Percentiles rank a stretch among this genome's conserved stretches.
These are phyloP conservation scores for Carex arenaria DNA, from an alignment of 202 grass and related monocot genomes.

Conservation along the genomic window DNA sequence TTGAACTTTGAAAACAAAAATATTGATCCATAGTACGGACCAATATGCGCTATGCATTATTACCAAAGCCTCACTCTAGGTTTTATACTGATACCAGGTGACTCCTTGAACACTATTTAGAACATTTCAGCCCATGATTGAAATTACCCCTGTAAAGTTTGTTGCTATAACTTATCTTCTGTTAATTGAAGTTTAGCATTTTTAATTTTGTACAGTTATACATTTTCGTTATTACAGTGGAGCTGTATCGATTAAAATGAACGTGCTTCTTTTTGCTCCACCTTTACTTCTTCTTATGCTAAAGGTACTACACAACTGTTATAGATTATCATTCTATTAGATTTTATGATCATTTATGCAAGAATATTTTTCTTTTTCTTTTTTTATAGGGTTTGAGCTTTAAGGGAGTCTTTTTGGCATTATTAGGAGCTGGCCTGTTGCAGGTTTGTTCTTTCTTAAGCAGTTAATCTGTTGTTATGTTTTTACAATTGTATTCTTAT, in stretches of 20 bases:
- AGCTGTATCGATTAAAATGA: constrained; percentile 94
- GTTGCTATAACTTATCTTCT: constrained; percentile 19
- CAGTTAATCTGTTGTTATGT: neutral
- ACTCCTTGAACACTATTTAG: neutral
- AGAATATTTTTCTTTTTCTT: constrained; percentile 24
- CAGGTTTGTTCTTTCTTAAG: constrained; percentile 49
- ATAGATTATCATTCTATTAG: constrained; percentile 12
- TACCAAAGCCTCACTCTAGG: neutral
- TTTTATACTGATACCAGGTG: constrained; percentile 2
- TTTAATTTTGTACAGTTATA: constrained; percentile 14
- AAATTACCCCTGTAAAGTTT: neutral
- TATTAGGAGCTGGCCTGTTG: constrained; percentile 63
- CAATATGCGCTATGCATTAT: too few species aligned
- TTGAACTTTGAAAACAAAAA: too few species aligned
- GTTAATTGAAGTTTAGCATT: neutral
- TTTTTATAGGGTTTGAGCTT: constrained; percentile 62
- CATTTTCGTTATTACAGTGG: constrained; percentile 43
- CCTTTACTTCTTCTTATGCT: constrained; percentile 83
- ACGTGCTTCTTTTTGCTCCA: constrained; percentile 89
- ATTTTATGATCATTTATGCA: constrained; percentile 19
- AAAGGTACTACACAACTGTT: constrained; percentile 40
- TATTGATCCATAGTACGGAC: too few species aligned
- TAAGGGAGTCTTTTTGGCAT: constrained; percentile 59
- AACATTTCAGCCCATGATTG: neutral
- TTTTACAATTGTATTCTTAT: neutral